Evolutionary conservation across 2,329 filamentous ascomycete genomes (phyloP).

Genomic region (Apiospora saccharicola): DNA sequence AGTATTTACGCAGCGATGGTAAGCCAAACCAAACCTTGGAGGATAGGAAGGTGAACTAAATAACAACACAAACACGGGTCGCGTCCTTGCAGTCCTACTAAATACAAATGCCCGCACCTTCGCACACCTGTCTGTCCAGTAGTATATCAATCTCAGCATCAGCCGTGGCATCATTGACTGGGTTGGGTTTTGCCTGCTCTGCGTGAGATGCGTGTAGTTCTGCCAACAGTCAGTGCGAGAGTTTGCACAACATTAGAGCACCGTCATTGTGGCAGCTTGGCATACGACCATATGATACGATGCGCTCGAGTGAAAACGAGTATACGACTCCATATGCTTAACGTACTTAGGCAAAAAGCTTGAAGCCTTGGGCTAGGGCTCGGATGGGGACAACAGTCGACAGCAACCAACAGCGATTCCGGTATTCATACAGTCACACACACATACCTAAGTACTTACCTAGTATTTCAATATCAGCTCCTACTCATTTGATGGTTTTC

Average conservation of each 20-base stretch:
- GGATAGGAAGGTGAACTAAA: neutral
- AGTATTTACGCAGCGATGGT: neutral
- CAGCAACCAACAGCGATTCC: too few relatives aligned
- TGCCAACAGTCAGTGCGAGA: slow-evolving; percentile 6
- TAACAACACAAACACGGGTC: neutral
- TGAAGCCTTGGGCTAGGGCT: too few relatives aligned
- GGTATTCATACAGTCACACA: too few relatives aligned
- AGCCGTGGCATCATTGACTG: neutral
- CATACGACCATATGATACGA: neutral
- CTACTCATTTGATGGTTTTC: too few relatives aligned
- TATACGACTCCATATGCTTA: neutral
- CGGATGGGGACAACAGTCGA: too few relatives aligned
- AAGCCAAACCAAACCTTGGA: neutral
- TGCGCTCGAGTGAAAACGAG: neutral
- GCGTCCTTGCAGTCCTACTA: neutral
- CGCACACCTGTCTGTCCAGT: neutral
- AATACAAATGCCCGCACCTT: slow-evolving; percentile 2
- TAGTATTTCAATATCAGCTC: too few relatives aligned
- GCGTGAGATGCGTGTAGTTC: neutral
- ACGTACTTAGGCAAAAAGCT: neutral
- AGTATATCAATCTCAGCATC: neutral
- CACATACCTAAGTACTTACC: too few relatives aligned
- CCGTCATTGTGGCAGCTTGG: neutral
- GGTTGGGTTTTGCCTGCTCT: neutral
- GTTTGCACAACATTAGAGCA: neutral